Conservation (phyloP, 345 rosid genomes). For the Lumnitzera littorea region DNA sequence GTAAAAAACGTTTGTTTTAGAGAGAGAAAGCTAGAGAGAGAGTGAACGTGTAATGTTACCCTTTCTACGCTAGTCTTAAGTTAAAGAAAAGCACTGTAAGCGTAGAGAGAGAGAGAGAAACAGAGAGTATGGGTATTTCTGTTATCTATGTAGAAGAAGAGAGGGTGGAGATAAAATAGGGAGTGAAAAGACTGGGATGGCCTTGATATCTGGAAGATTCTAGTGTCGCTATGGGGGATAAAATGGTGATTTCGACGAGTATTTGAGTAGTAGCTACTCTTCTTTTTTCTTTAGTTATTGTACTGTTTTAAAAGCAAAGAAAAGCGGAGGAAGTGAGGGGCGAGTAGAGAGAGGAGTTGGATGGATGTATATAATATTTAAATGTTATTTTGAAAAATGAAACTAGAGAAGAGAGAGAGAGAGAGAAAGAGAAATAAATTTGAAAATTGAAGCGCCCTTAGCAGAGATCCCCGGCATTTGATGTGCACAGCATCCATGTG, state of each 20-base stretch:
- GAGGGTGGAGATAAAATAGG: not conserved
- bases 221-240: not conserved
- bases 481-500: too few relatives aligned
- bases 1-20: too few relatives aligned
- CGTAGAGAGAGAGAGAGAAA: too few relatives aligned
- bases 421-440: slow-evolving; percentile 7
- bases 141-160: not conserved
- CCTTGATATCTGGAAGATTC: slow-evolving; percentile 1
- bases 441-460: slow-evolving; percentile 4
- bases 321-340: not conserved
- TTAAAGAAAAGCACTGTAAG: too few relatives aligned
- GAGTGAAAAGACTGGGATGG: slow-evolving; percentile 5
- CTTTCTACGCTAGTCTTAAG: too few relatives aligned
- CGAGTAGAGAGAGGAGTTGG: slow-evolving; percentile 3
- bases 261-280: slow-evolving; percentile 14
- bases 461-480: too few relatives aligned
- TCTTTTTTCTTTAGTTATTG: not conserved
- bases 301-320: not conserved
- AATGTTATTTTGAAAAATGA: too few relatives aligned
- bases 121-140: too few relatives aligned
- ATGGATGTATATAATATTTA: not conserved
- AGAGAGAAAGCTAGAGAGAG: too few relatives aligned
- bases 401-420: not conserved
- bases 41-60: too few relatives aligned
- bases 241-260: not conserved